Evolutionary conservation across 148 eudicot genomes (phyloP), one percentile per base, ranked within the genome.

Genomic region (Oxyria digyna): DNA sequence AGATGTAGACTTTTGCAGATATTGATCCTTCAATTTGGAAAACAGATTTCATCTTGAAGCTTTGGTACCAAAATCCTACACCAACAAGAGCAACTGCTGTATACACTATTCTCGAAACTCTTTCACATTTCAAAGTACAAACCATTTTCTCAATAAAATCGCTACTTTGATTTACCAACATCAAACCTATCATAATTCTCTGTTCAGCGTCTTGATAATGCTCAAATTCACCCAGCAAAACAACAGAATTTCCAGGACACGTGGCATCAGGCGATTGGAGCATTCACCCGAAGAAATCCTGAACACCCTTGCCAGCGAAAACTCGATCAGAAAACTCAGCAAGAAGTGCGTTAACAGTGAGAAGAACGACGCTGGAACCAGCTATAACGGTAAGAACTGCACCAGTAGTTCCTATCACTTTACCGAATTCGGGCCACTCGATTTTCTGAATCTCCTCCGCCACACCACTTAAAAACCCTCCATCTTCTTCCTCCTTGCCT

Each of bases 361-460:
- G 87, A 89, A 93, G 85, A 72, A 88, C 97, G 72, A 88, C 87
- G 72, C 95, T 87, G 0, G 97, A 90, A 2, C 95, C 98, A 0
- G 86, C 95, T 42, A 93, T 87, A 20, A 93, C 96, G 3, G 85
- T 92, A 35, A 93, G 73, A 26, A 93, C 98, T 4, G 88, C 92
- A 6, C 90, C 92, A 15, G 95, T 93, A 4, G 86, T 90, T 24
- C 90, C 86, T 57, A 90, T 14, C 4, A 90, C 98, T 48, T 90
- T 87, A 14, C 68, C 73, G 37, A 93, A 93, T 0, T 73, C 85
- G 8, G 96, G 98, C 97, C 96, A 90, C 80, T 93, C 96, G 26
- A 93, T 93, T 74, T 86, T 76, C 74, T 82, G 81, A 3, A 89
- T 75, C 74, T 93, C 98, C 76, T 87, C 87, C 46, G 72, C 79